Conservation (phyloP, 257 asterid genomes). For the Hygrophila difformis region DNA sequence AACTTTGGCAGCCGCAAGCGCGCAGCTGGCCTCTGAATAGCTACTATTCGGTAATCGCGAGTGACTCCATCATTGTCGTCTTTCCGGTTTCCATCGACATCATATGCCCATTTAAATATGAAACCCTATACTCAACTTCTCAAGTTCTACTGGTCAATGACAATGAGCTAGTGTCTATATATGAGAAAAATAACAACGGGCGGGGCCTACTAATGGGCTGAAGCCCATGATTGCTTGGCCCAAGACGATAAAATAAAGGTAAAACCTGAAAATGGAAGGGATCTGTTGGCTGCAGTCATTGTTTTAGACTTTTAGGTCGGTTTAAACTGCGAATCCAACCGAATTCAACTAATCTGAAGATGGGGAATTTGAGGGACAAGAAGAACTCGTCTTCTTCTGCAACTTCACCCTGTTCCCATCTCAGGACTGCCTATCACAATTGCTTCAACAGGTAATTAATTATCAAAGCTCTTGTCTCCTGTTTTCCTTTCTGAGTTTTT, state of each 20-base stretch:
- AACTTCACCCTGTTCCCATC: conserved; percentile 75
- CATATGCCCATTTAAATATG: too few relatives aligned
- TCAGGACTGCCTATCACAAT: conserved; percentile 64
- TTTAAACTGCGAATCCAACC: too few relatives aligned
- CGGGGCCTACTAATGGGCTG: neutral
- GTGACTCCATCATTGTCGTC: conserved; percentile 40
- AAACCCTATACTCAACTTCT: too few relatives aligned
- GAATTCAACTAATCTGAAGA: too few relatives aligned
- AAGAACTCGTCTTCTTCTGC: conserved; percentile 38
- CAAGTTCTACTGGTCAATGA: too few relatives aligned
- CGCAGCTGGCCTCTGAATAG: conserved; percentile 77
- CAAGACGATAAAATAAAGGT: neutral
- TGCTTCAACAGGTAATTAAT: conserved; percentile 72
- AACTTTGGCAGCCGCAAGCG: conserved; percentile 84
- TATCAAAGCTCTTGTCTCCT: conserved; percentile 4
- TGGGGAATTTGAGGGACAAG: conserved; percentile 60
- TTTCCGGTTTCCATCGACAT: too few relatives aligned
- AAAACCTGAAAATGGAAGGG: too few relatives aligned
- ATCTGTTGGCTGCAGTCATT: neutral
- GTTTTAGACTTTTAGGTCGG: neutral
- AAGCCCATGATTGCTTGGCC: neutral
- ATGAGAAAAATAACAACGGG: neutral
- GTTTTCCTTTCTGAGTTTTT: neutral
- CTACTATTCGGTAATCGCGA: conserved; percentile 34
- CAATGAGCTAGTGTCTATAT: too few relatives aligned